Evolutionary conservation across 1,284 basidiomycete genomes (phyloP).

Genomic region (Austroboletus niveus): DNA sequence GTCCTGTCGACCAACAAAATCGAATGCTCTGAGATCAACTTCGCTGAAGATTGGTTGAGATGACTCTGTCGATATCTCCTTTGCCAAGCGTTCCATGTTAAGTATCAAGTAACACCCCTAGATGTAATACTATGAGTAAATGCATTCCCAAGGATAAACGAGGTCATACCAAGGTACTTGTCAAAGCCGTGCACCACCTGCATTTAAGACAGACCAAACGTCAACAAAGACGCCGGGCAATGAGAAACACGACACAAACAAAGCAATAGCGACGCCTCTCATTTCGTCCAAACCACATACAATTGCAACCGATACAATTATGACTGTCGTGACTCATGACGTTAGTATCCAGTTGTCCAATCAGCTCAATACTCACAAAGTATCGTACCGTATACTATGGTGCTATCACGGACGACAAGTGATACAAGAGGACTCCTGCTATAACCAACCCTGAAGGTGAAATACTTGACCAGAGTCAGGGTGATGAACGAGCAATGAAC

Average conservation of each 20-base stretch:
- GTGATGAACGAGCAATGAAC: conserved; percentile 19
- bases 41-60: conserved; percentile 3
- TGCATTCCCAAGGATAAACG: background rate
- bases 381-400: conserved; percentile 8
- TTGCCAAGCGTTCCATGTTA: conserved; percentile 7
- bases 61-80: background rate
- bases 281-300: conserved; percentile 8
- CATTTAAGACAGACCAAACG: background rate
- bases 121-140: background rate
- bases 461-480: conserved; percentile 21
- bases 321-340: conserved; percentile 4
- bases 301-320: conserved; percentile 7
- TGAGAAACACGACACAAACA: conserved; percentile 12
- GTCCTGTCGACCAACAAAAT: background rate
- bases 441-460: conserved; percentile 10
- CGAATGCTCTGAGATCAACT: background rate
- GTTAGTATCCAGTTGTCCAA: conserved; percentile 1
- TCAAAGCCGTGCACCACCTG: conserved; percentile 17
- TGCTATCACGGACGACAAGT: conserved; percentile 20
- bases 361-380: conserved; percentile 7
- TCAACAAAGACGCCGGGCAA: conserved; percentile 10
- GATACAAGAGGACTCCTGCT: conserved; percentile 19
- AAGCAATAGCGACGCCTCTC: conserved; percentile 9
- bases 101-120: conserved; percentile 21
- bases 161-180: conserved; percentile 10